Conservation (phyloP, 345 rosid species). For the Mangifera indica region DNA sequence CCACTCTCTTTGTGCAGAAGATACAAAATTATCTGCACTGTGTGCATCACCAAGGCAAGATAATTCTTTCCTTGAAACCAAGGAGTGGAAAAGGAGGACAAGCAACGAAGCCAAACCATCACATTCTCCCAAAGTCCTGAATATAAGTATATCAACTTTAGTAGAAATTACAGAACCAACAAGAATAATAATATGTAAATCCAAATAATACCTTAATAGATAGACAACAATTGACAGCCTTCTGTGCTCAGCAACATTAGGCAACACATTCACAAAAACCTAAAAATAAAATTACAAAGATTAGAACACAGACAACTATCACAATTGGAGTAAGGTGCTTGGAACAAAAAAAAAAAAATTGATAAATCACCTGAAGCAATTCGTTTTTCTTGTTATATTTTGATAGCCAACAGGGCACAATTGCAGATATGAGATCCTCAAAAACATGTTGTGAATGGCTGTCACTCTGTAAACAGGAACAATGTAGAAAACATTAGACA, state of each 20-base stretch:
- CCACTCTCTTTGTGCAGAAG: slow-evolving; percentile 60
- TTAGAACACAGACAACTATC: slow-evolving; percentile 11
- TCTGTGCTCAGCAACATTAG: slow-evolving; percentile 75
- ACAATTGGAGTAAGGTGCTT: background rate
- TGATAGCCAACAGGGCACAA: slow-evolving; percentile 82
- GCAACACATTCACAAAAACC: slow-evolving; percentile 79
- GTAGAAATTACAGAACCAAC: slow-evolving; percentile 12
- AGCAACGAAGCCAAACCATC: slow-evolving; percentile 76
- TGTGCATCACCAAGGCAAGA: slow-evolving; percentile 31
- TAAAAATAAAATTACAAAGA: slow-evolving; percentile 31
- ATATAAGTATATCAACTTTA: slow-evolving; percentile 21
- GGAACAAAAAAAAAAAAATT: background rate
- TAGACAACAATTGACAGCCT: slow-evolving; percentile 62
- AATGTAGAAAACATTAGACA: background rate
- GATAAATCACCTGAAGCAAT: slow-evolving; percentile 63
- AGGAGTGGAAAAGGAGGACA: slow-evolving; percentile 64
- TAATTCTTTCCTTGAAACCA: slow-evolving; percentile 53
- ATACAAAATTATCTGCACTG: slow-evolving; percentile 34
- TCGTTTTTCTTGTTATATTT: slow-evolving; percentile 51
- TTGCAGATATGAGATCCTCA: slow-evolving; percentile 75
- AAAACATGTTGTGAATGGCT: slow-evolving; percentile 66
- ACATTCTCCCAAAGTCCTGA: slow-evolving; percentile 80
- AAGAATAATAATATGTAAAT: slow-evolving; percentile 7
- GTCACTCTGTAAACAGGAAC: slow-evolving; percentile 51
- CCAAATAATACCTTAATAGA: slow-evolving; percentile 65